A percentile compares a stretch with the other conserved stretches of the same genome.
Evolutionary conservation across 2,329 filamentous ascomycete genomes (phyloP).

Genomic region (Alternaria sp.): DNA sequence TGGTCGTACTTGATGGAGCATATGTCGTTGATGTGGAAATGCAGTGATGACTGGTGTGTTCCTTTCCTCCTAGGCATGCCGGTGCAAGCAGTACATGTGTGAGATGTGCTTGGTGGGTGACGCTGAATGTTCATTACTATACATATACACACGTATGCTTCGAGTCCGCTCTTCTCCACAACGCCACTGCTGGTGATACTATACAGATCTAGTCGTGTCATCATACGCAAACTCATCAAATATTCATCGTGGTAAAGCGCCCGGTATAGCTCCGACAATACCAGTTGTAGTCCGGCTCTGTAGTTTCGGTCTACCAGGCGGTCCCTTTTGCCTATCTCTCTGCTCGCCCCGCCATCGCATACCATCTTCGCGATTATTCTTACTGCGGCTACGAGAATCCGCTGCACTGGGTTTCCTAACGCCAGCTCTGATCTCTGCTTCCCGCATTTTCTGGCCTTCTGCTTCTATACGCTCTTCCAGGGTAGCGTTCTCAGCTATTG

Average conservation of each 20-base stretch:
- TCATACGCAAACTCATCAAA: neutral
- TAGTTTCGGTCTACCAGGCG: constrained; percentile 23
- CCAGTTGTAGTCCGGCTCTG: constrained; percentile 27
- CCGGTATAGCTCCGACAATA: constrained; percentile 44
- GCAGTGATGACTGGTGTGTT: neutral
- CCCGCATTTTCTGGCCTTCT: constrained; percentile 49
- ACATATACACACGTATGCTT: constrained; percentile 13
- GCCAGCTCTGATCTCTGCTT: constrained; percentile 49
- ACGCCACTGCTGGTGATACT: neutral
- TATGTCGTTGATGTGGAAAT: neutral
- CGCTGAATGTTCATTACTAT: neutral
- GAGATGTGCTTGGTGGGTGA: neutral
- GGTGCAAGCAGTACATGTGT: neutral
- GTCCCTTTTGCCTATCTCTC: constrained; percentile 7
- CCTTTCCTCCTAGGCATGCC: neutral
- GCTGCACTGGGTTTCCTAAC: constrained; percentile 30
- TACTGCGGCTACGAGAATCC: constrained; percentile 7
- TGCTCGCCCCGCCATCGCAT: constrained; percentile 43
- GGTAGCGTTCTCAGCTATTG: constrained; percentile 22
- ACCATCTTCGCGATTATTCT: constrained; percentile 26
- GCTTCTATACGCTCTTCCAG: constrained; percentile 48
- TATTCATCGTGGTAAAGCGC: constrained; percentile 39
- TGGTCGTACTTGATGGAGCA: neutral
- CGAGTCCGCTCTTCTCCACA: constrained; percentile 4
- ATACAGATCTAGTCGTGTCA: constrained; percentile 13